A percentile compares a stretch with the other conserved stretches of the same genome.
phyloP scores from a whole-genome alignment of 208 protist genomes.

The Acanthamoeba rhysodes region DNA sequence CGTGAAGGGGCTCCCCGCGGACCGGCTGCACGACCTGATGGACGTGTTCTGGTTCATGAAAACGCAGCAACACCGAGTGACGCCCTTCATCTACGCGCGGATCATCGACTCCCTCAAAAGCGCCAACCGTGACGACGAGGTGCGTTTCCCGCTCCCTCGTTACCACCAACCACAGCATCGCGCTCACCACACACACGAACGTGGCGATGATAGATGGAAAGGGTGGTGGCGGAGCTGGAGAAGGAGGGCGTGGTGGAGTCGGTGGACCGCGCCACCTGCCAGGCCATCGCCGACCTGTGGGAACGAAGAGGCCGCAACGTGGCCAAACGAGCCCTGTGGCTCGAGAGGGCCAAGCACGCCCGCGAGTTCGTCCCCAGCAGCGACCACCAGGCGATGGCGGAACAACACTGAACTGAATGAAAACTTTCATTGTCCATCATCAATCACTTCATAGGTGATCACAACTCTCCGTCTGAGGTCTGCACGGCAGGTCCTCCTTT shows the following conservation, averaged over 20 bases:
- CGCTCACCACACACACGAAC: not conserved
- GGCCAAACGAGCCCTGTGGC: not conserved
- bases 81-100: not conserved
- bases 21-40: not conserved
- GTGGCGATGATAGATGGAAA: not conserved
- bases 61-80: not conserved
- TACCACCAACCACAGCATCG: no score
- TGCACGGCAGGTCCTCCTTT: no score
- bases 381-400: no score
- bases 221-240: not conserved
- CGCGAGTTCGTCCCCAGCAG: not conserved
- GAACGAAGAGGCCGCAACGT: not conserved
- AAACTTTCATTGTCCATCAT: no score
- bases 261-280: not conserved
- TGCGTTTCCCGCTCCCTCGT: not conserved
- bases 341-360: not conserved
- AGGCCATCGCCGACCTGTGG: constrained; percentile 17
- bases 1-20: not conserved
- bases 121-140: not conserved
- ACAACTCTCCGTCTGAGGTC: no score
- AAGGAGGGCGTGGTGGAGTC: not conserved
- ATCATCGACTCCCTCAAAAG: not conserved
- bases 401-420: no score
- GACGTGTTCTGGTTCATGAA: constrained; percentile 46
- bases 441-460: no score